Evolutionary conservation across 345 rosid species (phyloP).

Genomic region (Aurinia saxatilis): DNA sequence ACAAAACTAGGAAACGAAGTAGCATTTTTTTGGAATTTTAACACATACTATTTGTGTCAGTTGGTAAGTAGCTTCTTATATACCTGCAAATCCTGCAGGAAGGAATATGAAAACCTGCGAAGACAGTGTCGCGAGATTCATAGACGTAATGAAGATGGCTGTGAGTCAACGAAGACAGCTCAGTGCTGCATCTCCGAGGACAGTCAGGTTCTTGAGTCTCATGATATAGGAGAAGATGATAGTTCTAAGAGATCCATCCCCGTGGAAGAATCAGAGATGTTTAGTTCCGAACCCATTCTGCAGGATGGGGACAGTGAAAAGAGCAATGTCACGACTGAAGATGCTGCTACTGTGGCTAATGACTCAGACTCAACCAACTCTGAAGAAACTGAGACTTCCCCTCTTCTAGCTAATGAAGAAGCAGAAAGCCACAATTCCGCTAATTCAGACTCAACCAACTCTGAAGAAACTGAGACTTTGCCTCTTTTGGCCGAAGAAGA

Average conservation of each 20-base stretch:
- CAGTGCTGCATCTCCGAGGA: conserved; percentile 35
- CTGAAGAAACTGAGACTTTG: conserved; percentile 44
- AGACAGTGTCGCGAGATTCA: conserved; percentile 48
- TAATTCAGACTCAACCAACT: conserved; percentile 44
- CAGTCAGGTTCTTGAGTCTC: conserved; percentile 46
- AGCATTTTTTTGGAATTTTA: background rate
- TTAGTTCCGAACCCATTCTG: conserved; percentile 18
- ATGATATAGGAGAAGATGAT: conserved; percentile 34
- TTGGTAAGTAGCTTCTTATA: conserved; percentile 4
- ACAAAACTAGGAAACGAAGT: conserved; percentile 3
- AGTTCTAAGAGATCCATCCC: conserved; percentile 30
- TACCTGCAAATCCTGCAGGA: conserved; percentile 38
- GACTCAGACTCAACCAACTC: conserved; percentile 50
- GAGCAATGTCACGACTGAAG: conserved; percentile 43
- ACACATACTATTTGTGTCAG: background rate
- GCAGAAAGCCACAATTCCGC: conserved; percentile 18
- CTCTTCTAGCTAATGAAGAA: conserved; percentile 35
- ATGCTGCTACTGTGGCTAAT: conserved; percentile 26
- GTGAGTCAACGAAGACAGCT: conserved; percentile 34
- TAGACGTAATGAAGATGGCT: conserved; percentile 32
- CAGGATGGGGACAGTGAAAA: conserved; percentile 40
- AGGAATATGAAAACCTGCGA: conserved; percentile 56
- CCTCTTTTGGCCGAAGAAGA: conserved; percentile 36
- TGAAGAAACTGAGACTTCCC: conserved; percentile 43
- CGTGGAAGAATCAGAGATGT: conserved; percentile 28